These are phyloP conservation scores for Punctularia strigosozonata DNA, from an alignment of 768 basidiomycete species.

Conservation along the genomic window DNA sequence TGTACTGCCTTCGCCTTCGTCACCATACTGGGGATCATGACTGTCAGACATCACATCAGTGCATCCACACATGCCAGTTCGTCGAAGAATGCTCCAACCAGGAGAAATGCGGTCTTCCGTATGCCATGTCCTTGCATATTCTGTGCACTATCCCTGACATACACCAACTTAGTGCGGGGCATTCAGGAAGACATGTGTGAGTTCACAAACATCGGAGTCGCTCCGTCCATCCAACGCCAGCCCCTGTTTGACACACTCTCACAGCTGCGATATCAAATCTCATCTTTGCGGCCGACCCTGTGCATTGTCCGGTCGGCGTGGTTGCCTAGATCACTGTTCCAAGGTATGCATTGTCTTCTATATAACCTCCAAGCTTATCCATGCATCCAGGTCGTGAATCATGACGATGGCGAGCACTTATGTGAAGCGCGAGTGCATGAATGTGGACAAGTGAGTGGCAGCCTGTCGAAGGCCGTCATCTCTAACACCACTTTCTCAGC, in stretches of 20 bases:
- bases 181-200: conserved; percentile 43
- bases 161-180: conserved; percentile 39
- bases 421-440: conserved; percentile 42
- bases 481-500: conserved; percentile 19
- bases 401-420: conserved; percentile 35
- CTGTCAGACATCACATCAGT: conserved; percentile 39
- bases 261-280: conserved; percentile 37
- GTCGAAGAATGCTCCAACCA: conserved; percentile 21
- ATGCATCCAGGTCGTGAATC: conserved; percentile 29
- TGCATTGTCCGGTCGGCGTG: conserved; percentile 29
- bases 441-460: conserved; percentile 36
- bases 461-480: conserved; percentile 1
- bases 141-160: background rate
- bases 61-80: conserved; percentile 32
- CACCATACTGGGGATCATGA: conserved; percentile 35
- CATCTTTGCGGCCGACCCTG: conserved; percentile 48
- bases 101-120: conserved; percentile 35
- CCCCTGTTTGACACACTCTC: background rate
- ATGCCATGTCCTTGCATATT: conserved; percentile 11
- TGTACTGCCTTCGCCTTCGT: conserved; percentile 34
- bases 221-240: no score
- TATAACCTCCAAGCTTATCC: background rate
- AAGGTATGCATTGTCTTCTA: conserved; percentile 24
- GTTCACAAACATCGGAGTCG: no score
- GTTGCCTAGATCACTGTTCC: conserved; percentile 40